Percentiles rank a stretch among this genome's conserved stretches.
phyloP scores from a whole-genome alignment of 129 eudicot genomes.

The Lonicera japonica region DNA sequence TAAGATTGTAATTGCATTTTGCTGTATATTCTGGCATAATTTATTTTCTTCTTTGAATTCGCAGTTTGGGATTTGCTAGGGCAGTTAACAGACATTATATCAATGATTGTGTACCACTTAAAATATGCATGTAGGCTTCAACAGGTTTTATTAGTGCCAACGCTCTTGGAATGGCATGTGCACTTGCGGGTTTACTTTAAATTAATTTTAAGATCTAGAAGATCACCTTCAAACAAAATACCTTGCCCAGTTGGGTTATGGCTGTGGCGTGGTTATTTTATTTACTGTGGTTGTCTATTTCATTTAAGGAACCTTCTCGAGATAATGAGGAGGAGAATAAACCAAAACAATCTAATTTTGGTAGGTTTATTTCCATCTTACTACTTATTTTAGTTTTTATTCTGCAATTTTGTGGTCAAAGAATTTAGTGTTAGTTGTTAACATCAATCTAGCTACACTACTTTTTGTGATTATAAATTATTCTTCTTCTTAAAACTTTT shows the following conservation, averaged over 20 bases:
- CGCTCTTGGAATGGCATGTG: slow-evolving; percentile 97
- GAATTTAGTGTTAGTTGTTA: no score
- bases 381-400: not conserved
- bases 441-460: no score
- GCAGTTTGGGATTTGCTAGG: slow-evolving; percentile 90
- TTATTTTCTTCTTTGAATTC: not conserved
- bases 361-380: slow-evolving; percentile 27
- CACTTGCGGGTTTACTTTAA: slow-evolving; percentile 86
- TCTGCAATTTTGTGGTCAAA: no score
- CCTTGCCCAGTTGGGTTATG: slow-evolving; percentile 91
- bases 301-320: slow-evolving; percentile 72
- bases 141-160: slow-evolving; percentile 95
- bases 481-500: no score
- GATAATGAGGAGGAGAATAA: slow-evolving; percentile 27
- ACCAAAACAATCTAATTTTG: slow-evolving; percentile 41
- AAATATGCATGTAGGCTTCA: slow-evolving; percentile 88
- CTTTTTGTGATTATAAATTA: no score
- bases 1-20: no score
- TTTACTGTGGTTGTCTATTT: slow-evolving; percentile 67
- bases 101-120: no score
- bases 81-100: no score
- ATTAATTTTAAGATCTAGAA: slow-evolving; percentile 48
- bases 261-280: slow-evolving; percentile 72
- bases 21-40: no score
- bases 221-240: no score